A percentile compares a stretch with the other conserved stretches of the same genome.
phyloP scores from a whole-genome alignment of 1,284 basidiomycete species.

The Phaffia rhodozyma region DNA sequence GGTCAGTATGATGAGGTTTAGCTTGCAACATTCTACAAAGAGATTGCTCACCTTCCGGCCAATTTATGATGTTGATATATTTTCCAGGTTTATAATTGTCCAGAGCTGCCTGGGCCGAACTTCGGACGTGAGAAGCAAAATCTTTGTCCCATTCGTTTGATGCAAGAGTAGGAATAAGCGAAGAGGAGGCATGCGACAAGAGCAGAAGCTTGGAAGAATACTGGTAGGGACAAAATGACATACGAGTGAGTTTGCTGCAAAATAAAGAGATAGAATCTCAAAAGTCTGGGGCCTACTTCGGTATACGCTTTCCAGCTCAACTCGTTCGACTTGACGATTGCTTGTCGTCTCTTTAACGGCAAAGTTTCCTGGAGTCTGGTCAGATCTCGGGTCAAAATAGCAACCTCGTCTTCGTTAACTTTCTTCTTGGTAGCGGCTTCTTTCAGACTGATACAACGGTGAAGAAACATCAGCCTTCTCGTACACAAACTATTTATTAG shows the following conservation, averaged over 20 bases:
- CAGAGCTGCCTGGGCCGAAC: constrained; percentile 2
- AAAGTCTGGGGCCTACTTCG: background rate
- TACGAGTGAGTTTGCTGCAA: background rate
- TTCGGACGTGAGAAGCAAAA: constrained; percentile 5
- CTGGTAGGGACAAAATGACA: background rate
- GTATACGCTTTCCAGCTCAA: constrained; percentile 4
- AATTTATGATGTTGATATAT: constrained; percentile 4
- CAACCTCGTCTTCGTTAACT: background rate
- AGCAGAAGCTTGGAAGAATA: constrained; percentile 9
- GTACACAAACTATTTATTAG: too few relatives aligned
- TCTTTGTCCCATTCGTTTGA: constrained; percentile 12
- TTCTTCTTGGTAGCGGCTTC: constrained; percentile 1
- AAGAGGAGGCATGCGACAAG: constrained; percentile 9
- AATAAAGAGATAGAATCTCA: background rate
- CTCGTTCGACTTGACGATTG: constrained; percentile 1
- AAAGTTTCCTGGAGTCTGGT: background rate
- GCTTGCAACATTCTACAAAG: background rate
- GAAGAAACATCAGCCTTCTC: background rate
- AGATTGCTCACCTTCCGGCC: background rate
- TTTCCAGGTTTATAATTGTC: constrained; percentile 5
- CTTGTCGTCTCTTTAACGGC: background rate
- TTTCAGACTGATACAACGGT: background rate
- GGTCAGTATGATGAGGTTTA: background rate
- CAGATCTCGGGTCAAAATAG: background rate
- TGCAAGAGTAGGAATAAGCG: constrained; percentile 2